phyloP scores from a whole-genome alignment of 2,329 filamentous ascomycete genomes.

The Monosporascus sp. region DNA sequence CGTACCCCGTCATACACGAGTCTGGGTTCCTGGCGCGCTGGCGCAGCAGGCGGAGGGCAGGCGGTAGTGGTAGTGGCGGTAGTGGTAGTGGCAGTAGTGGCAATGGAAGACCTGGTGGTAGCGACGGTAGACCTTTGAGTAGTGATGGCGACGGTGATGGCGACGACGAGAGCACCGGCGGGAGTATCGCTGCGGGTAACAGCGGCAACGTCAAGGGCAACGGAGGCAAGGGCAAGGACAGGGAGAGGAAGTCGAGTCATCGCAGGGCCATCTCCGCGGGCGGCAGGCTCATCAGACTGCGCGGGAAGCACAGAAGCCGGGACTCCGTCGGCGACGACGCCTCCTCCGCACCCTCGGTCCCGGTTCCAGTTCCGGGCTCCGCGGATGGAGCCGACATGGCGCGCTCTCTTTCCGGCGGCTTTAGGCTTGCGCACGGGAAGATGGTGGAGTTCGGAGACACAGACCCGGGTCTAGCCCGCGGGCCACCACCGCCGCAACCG shows the following conservation, averaged over 20 bases:
- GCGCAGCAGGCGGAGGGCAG: neutral
- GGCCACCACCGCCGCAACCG: neutral
- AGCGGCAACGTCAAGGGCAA: neutral
- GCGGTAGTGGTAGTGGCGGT: neutral
- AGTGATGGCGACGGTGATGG: neutral
- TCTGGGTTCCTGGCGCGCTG: neutral
- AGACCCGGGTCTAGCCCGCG: neutral
- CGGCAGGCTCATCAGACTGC: neutral
- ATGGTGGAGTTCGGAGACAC: constrained; percentile 22
- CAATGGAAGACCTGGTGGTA: neutral
- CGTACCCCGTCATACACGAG: neutral
- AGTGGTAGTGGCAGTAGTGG: neutral
- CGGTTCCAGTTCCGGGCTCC: neutral
- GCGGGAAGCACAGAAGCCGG: neutral
- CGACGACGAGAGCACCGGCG: neutral
- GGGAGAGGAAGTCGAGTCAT: neutral
- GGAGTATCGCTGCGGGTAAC: neutral
- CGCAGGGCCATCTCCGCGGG: neutral
- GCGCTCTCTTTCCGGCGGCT: constrained; percentile 20
- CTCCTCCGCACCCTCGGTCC: constrained; percentile 2
- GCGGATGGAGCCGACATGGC: constrained; percentile 15
- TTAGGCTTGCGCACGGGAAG: constrained; percentile 19
- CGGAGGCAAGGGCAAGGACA: neutral
- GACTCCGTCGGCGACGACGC: constrained; percentile 4
- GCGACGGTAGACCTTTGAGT: neutral